Evolutionary conservation across 208 protist genomes (phyloP).

Genomic region (Vickermania spadyakhi): DNA sequence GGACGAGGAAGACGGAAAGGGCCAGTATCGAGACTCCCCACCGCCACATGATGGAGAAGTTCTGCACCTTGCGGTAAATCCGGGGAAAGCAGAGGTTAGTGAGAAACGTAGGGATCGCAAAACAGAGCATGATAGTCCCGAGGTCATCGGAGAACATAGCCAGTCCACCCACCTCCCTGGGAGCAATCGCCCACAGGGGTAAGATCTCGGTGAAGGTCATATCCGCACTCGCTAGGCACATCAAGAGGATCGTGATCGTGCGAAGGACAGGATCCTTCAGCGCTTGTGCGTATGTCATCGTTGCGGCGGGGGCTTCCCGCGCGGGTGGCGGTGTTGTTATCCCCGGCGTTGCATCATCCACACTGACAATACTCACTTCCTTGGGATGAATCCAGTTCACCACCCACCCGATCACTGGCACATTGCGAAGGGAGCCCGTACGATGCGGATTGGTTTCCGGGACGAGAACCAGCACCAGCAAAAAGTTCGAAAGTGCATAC

Average conservation of each 20-base stretch:
- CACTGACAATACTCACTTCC: neutral
- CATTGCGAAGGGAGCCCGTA: neutral
- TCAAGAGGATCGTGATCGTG: constrained; percentile 38
- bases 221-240: constrained; percentile 33
- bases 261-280: constrained; percentile 18
- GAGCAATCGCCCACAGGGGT: constrained; percentile 49
- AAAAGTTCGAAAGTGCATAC: constrained; percentile 40
- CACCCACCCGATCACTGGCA: constrained; percentile 4
- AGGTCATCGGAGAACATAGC: constrained; percentile 21
- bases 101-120: constrained; percentile 31
- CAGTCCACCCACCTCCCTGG: constrained; percentile 22
- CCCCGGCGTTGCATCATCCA: neutral
- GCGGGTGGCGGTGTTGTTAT: constrained; percentile 8
- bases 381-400: neutral
- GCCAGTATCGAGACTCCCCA: constrained; percentile 7
- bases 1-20: constrained; percentile 11
- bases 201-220: constrained; percentile 38
- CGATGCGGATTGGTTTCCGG: constrained; percentile 43
- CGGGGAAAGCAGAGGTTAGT: constrained; percentile 36
- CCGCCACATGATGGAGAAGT: constrained; percentile 25
- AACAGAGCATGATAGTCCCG: constrained; percentile 25
- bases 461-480: constrained; percentile 37
- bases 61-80: constrained; percentile 15
- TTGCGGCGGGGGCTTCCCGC: neutral
- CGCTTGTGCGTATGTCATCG: constrained; percentile 30